Evolutionary conservation across 306 rosid genomes (phyloP).

Genomic region (Cucumis sativus): Cucumber_9930_V3 NC_026659.2:1428501-1429000

Average conservation of each 20-base stretch:
- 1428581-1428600: slow-evolving; percentile 97
- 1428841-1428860: background rate
- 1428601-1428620: slow-evolving; percentile 95
- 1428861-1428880: background rate
- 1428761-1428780: background rate
- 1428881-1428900: background rate
- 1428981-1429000: slow-evolving; percentile 99
- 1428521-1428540: slow-evolving; percentile 89
- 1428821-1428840: background rate
- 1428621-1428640: slow-evolving; percentile 99
- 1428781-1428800: background rate
- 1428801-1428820: background rate
- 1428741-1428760: background rate
- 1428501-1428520: slow-evolving; percentile 97
- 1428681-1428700: background rate
- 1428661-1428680: background rate
- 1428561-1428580: slow-evolving; percentile 99
- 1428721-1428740: background rate
- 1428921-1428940: background rate
- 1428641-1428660: slow-evolving; percentile 63
- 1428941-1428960: slow-evolving; percentile 78
- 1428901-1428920: background rate
- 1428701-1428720: background rate
- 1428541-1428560: slow-evolving; percentile 80
- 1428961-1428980: slow-evolving; percentile 93